phyloP scores from a whole-genome alignment of 1,284 basidiomycete species.

The Heliocybe sulcata region DNA sequence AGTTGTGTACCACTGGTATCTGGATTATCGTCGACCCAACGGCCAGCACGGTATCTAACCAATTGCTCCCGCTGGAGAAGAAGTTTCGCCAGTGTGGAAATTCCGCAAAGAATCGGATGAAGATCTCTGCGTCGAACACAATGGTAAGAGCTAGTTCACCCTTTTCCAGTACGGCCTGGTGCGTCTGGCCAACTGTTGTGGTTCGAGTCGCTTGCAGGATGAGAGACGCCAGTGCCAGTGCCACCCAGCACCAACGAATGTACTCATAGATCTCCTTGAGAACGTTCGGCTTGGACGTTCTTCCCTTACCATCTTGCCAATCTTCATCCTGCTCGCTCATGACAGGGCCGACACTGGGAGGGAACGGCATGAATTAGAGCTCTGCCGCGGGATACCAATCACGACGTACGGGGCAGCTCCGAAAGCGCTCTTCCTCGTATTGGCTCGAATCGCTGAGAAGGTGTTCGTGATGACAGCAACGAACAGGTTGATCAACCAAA shows the following conservation, averaged over 20 bases:
- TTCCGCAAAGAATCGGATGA: slow-evolving; percentile 66
- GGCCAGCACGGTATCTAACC: slow-evolving; percentile 80
- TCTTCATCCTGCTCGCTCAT: slow-evolving; percentile 49
- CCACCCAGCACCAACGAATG: slow-evolving; percentile 73
- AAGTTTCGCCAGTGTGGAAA: slow-evolving; percentile 84
- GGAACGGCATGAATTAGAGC: slow-evolving; percentile 5
- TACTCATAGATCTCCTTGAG: slow-evolving; percentile 51
- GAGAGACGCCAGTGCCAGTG: slow-evolving; percentile 68
- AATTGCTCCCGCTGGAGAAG: slow-evolving; percentile 64
- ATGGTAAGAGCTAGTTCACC: slow-evolving; percentile 80
- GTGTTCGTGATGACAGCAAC: slow-evolving; percentile 97
- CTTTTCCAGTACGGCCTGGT: slow-evolving; percentile 45
- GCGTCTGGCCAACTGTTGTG: slow-evolving; percentile 40
- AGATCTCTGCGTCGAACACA: slow-evolving; percentile 86
- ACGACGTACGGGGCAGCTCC: slow-evolving; percentile 63
- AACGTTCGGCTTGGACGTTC: slow-evolving; percentile 34
- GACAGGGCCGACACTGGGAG: slow-evolving; percentile 34
- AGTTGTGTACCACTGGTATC: slow-evolving; percentile 70
- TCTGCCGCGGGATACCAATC: neutral
- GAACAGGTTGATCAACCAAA: slow-evolving; percentile 93
- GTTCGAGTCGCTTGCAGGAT: slow-evolving; percentile 75
- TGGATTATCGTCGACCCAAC: slow-evolving; percentile 79
- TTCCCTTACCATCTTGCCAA: slow-evolving; percentile 44
- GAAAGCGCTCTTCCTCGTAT: slow-evolving; percentile 92
- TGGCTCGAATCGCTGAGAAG: slow-evolving; percentile 83